Evolutionary conservation across 2,329 filamentous ascomycete species (phyloP).

Genomic region (Pestalotiopsis sp.): DNA sequence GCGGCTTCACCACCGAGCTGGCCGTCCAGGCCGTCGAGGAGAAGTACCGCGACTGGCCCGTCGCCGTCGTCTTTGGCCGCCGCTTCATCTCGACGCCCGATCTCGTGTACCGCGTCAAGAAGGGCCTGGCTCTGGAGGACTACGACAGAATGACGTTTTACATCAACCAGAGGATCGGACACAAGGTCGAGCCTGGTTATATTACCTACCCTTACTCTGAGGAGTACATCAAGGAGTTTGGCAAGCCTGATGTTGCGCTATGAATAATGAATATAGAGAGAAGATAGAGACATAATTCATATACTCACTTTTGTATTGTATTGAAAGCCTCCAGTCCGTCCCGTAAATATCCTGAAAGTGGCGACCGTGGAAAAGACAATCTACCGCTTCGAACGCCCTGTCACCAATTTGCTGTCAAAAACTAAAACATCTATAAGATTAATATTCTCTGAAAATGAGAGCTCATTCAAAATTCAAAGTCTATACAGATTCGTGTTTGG

Average conservation of each 20-base stretch:
- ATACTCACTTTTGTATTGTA: too few relatives aligned
- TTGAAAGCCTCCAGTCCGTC: too few relatives aligned
- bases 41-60: conserved; percentile 38
- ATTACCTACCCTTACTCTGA: conserved; percentile 33
- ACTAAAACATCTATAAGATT: too few relatives aligned
- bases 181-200: conserved; percentile 28
- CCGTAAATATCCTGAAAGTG: too few relatives aligned
- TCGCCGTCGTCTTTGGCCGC: conserved; percentile 47
- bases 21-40: conserved; percentile 41
- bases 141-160: conserved; percentile 50
- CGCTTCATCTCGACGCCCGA: conserved; percentile 51
- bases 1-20: conserved; percentile 40
- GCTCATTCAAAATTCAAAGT: too few relatives aligned
- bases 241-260: conserved; percentile 2
- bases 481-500: too few relatives aligned
- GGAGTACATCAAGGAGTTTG: conserved; percentile 14
- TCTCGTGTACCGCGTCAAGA: conserved; percentile 41
- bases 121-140: conserved; percentile 39
- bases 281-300: background rate
- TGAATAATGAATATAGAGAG: background rate
- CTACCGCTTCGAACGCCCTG: too few relatives aligned
- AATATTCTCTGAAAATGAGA: too few relatives aligned
- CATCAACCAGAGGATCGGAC: conserved; percentile 1
- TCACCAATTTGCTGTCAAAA: too few relatives aligned
- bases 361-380: too few relatives aligned